Conservation (phyloP, 2,329 filamentous ascomycete species). For the Alternaria sp. region DNA sequence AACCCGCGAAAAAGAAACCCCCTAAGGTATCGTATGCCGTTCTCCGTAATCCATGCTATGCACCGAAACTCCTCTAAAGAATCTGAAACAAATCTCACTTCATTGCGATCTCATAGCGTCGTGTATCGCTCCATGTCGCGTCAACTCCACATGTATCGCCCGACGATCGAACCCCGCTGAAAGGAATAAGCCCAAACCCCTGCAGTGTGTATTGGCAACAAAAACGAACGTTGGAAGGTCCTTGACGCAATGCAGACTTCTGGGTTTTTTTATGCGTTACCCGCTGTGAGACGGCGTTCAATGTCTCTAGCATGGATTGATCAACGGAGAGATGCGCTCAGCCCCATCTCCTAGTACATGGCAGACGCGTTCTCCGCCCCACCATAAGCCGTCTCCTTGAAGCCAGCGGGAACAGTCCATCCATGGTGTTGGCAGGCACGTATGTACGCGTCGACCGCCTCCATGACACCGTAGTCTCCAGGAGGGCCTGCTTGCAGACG, state of each 20-base stretch:
- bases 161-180: neutral
- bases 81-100: neutral
- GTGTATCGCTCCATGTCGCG: neutral
- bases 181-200: neutral
- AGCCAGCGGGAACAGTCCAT: slow-evolving; percentile 72
- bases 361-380: slow-evolving; percentile 11
- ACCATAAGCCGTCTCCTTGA: slow-evolving; percentile 57
- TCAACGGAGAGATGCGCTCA: neutral
- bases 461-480: slow-evolving; percentile 68
- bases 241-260: neutral
- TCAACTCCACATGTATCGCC: neutral
- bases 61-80: neutral
- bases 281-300: neutral
- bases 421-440: slow-evolving; percentile 73
- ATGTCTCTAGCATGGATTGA: neutral
- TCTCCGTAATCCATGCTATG: neutral
- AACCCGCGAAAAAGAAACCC: neutral
- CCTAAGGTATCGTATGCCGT: slow-evolving; percentile 9
- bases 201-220: neutral
- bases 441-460: slow-evolving; percentile 76
- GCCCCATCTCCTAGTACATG: neutral
- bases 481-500: slow-evolving; percentile 59
- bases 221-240: neutral
- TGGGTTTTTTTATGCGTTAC: neutral
- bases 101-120: neutral